These are phyloP conservation scores for Candida quercuum DNA, from an alignment of 805 yeast genomes.

Conservation along the genomic window DNA sequence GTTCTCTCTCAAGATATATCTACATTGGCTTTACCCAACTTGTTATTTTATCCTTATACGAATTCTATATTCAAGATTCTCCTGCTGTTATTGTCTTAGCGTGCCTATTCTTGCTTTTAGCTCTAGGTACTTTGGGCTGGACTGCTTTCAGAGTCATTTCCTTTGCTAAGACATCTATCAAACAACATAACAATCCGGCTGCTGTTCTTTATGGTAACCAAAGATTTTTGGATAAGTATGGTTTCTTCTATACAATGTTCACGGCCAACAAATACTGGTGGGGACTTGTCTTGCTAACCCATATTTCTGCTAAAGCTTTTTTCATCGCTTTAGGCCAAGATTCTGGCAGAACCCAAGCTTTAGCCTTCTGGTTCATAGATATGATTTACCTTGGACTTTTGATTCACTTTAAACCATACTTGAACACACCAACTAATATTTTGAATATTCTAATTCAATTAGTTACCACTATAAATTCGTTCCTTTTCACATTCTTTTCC, in stretches of 20 bases:
- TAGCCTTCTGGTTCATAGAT: constrained; percentile 73
- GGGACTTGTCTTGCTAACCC: constrained; percentile 57
- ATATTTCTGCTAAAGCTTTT: constrained; percentile 59
- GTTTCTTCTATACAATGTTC: constrained; percentile 87
- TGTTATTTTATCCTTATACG: constrained; percentile 78
- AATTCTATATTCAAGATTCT: constrained; percentile 75
- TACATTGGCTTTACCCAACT: constrained; percentile 84
- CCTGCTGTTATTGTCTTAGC: constrained; percentile 86
- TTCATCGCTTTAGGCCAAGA: constrained; percentile 77
- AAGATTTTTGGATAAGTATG: constrained; percentile 67
- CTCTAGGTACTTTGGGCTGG: constrained; percentile 57
- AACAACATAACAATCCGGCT: constrained; percentile 71
- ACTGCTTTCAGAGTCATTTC: constrained; percentile 57
- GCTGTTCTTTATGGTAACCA: constrained; percentile 81
- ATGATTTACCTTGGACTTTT: constrained; percentile 60
- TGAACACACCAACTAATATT: constrained; percentile 79
- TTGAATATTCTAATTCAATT: constrained; percentile 68
- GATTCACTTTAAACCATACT: constrained; percentile 64
- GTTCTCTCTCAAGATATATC: constrained; percentile 71
- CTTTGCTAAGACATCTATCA: constrained; percentile 59
- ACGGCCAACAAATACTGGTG: constrained; percentile 80
- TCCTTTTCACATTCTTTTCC: constrained; percentile 81
- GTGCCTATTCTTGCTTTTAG: constrained; percentile 58
- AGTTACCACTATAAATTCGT: constrained; percentile 73
- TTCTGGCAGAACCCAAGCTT: constrained; percentile 76